Evolutionary conservation across 2,329 filamentous ascomycete species (phyloP), one percentile per base, ranked within the genome.

Genomic region (Biscogniauxia marginata): DNA sequence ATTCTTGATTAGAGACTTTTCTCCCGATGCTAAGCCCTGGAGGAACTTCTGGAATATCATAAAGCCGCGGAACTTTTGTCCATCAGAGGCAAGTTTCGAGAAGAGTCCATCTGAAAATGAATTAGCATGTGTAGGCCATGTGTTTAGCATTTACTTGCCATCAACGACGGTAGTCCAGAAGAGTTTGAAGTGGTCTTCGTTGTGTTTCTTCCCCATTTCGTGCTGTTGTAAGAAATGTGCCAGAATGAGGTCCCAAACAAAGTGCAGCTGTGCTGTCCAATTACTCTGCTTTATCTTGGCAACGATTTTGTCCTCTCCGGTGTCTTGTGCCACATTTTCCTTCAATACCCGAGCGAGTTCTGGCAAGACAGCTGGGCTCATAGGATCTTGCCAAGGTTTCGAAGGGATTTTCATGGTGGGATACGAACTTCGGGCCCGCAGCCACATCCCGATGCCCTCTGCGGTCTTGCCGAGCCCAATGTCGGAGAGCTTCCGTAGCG

Each of bases 1-100:
- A 7, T 73, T 79, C 61, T 72, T 79, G 52, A 76, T 83, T 64
- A 80, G 82, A 55, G 70, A 77, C 61, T 60, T 71, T 61, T 71
- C 83, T 69, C 66, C 78, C 25, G 78, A 52, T 20, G 65, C 76
- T 7, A 82, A 73, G 3, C 77, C 76, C 46, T 81, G 75, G 3
- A 97, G 75, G 64, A 92, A 84, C 67, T 88, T 90, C 65, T 88
- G 86, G 67, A 97, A 91, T 2, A 98, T 83, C 66, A 93, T 85
- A 74, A 98, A 93, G 0, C 95, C 95, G 73, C 91, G 92, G 67
- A 91, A 91, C 73, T 97, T 98, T 54, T 96, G 89, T 64, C 93
- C 91, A 46, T 93, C 86, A 1, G 92, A 96, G 7, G 93, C 88
- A 9, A 83, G 85, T 55, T 88, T 84, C 5, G 90, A 88, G 70